Evolutionary conservation across 2,329 filamentous ascomycete genomes (phyloP), one percentile per base, ranked within the genome.

Genomic region (Paraconiothyrium brasiliense): DNA sequence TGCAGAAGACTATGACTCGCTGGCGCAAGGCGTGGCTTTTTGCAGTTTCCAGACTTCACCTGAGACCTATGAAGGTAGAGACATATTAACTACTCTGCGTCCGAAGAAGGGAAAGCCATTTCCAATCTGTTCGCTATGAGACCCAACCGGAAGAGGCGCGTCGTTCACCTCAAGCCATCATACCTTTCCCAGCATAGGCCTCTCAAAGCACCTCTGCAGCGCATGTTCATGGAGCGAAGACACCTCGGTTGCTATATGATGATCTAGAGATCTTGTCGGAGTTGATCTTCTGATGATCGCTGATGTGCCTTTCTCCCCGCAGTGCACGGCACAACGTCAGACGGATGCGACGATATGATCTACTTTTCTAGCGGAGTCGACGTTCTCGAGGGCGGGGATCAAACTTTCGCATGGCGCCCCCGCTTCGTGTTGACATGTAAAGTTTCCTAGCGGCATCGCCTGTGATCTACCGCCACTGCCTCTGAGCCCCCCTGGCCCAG

Each of bases 381-480:
- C 13, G 16, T 32, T 48, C 24, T 48, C 24, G 30, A 16, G 46
- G 6, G 13, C 24, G 24, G 5, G 41, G 46, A 48, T 32, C 46
- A 48, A 7, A 30, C 24, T 24, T 30, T 30, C 27, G 27, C 41
- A 22, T 16, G 46, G 24, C 46, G 20, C 6, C 46, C 46, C 24
- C 8, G 24, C 24, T 46, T 24, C 7, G 43, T 46, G 6, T 32
- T 11, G 6, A 32, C 4, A 9, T 20, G 4, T 10, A 32, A 10
- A 54, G 51, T 44, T 44, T 44, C 51, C 37, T 56, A 48, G 41
- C 20, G 44, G 41, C 43, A 48, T 56, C 27, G 35, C 22, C 35
- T 14, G 30, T 22, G 20, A n/a, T 44, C 51, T 39, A 27, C 35
- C 37, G 50, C 50, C 37, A 41, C 35, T 7, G 37, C 48, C 34